phyloP scores from a whole-genome alignment of 164 flowering plant species.

The Vitis riparia region DNA sequence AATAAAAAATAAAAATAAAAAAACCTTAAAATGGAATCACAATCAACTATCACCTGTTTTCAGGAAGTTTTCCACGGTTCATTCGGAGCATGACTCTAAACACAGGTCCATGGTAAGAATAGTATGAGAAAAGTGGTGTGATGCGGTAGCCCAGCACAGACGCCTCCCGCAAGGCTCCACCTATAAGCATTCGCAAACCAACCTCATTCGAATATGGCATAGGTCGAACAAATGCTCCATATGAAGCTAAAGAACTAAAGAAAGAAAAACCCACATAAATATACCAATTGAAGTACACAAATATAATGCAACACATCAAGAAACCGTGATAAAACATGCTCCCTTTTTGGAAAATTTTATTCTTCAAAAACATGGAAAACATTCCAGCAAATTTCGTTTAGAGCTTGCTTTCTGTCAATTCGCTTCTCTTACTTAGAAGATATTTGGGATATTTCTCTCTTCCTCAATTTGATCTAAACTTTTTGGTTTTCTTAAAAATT shows the following conservation, averaged over 20 bases:
- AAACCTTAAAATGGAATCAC: not conserved
- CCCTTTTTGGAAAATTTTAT: no score
- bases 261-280: conserved; percentile 7
- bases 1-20: not conserved
- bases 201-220: conserved; percentile 91
- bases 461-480: no score
- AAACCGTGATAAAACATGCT: no score
- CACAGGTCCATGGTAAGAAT: conserved; percentile 93
- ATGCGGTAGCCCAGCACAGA: conserved; percentile 72
- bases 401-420: no score
- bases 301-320: no score
- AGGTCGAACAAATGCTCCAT: conserved; percentile 86
- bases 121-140: conserved; percentile 88
- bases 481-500: no score
- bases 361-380: no score
- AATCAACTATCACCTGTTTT: conserved; percentile 40
- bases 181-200: conserved; percentile 93
- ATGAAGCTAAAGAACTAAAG: conserved; percentile 75
- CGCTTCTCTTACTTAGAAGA: no score
- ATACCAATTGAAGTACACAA: no score
- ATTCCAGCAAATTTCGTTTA: no score
- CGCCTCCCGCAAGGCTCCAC: conserved; percentile 89
- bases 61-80: conserved; percentile 62
- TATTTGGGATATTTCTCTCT: no score
- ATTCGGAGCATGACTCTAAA: conserved; percentile 83